A percentile compares a stretch with the other conserved stretches of the same genome.
phyloP scores from a whole-genome alignment of 495 filamentous ascomycete genomes.

The Umbilicaria muhlenbergii region DNA sequence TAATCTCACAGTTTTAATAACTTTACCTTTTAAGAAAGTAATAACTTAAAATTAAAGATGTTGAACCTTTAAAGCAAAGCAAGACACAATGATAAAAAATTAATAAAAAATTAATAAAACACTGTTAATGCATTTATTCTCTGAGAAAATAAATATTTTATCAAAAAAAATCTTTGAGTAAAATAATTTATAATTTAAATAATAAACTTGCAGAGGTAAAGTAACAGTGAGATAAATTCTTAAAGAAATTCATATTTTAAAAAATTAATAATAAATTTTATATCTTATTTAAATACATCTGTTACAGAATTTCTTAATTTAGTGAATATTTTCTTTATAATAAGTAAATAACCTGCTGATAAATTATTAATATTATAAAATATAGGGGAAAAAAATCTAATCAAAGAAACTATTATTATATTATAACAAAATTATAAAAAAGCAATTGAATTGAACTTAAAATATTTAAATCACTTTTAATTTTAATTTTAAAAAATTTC shows the following conservation, averaged over 20 bases:
- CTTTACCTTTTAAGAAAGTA: neutral
- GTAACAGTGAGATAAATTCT: too few species aligned
- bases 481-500: too few species aligned
- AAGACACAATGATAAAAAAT: neutral
- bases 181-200: neutral
- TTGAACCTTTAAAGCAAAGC: neutral
- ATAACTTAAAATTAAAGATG: neutral
- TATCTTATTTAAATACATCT: neutral
- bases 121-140: neutral
- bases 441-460: neutral
- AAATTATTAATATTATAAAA: neutral
- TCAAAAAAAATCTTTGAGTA: neutral
- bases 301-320: neutral
- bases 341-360: neutral
- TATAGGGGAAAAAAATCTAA: too few species aligned
- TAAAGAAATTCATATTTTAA: neutral
- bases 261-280: neutral
- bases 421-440: neutral
- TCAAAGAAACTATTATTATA: too few species aligned
- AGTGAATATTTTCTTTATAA: neutral
- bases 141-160: too few species aligned
- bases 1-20: too few species aligned
- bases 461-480: too few species aligned
- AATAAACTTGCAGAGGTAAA: too few species aligned
- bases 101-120: neutral